Base-by-base conservation (phyloP, 768 basidiomycete species). In the Kockovaella imperatae region DNA sequence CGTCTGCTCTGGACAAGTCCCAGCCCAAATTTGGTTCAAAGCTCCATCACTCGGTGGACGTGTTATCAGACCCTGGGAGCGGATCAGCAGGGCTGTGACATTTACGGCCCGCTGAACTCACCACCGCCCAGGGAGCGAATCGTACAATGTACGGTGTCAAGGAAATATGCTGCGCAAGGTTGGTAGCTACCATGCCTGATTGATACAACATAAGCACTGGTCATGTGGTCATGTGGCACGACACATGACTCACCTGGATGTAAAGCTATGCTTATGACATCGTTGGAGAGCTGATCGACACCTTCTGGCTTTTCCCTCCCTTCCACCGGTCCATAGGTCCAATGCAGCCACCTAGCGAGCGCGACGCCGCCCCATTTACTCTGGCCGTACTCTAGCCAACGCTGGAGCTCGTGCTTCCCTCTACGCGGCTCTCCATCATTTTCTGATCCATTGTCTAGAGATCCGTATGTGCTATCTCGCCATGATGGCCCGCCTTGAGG, bases 281-380 rank as follows among this genome's bases (percentile, higher is more conserved):
- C 42, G 25, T 30, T 28, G 3, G 45, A 29, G 14, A 31, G 13
- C 31, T 7, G 13, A 10, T 18, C 24, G 7, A 38, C 29, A 25
- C 10, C 25, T 4, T 36, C 44, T n/a, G n/a, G n/a, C 25, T 50
- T 20, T 17, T 10, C 23, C 20, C 20, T 30, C 5, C 21, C 39
- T 18, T 23, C 28, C 14, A 31, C 21, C 3, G 56, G 51, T 6
- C 64, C 64, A 49, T 63, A 58, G 5, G 34, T 40, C 43, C 53
- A 47, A 34, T 67, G 38, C 3, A 67, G 31, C 24, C 49, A 62
- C 15, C 50, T 54, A 3, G 62, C 57, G 2, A 61, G 38, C 5
- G 65, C 65, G n/a, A 67, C 56, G 47, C 60, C 45, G 1, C 57
- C 62, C 65, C 65, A 67, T 48, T 67, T 67, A 30, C 52, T 46